Evolutionary conservation across 1,284 basidiomycete genomes (phyloP).

Genomic region (Takashimella koratensis): DNA sequence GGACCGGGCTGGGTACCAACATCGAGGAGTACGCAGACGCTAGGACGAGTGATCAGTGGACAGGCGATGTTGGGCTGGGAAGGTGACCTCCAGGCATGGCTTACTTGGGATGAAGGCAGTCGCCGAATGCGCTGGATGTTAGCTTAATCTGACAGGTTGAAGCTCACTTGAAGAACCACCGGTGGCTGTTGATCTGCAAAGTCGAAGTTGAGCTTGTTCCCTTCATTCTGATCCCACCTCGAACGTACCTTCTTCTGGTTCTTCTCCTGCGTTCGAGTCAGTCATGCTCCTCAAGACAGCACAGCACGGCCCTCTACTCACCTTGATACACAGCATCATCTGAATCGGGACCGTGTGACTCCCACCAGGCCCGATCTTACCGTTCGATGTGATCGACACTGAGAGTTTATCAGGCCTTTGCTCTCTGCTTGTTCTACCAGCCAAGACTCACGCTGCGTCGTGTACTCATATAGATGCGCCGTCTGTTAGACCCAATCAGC

Average conservation of each 20-base stretch:
- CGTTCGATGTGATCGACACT: constrained; percentile 76
- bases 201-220: not conserved
- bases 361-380: constrained; percentile 68
- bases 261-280: constrained; percentile 27
- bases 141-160: constrained; percentile 6
- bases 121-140: constrained; percentile 36
- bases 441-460: constrained; percentile 66
- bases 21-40: constrained; percentile 90
- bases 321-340: constrained; percentile 90
- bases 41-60: constrained; percentile 53
- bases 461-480: constrained; percentile 94
- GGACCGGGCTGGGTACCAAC: constrained; percentile 90
- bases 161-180: constrained; percentile 78
- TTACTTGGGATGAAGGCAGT: constrained; percentile 40
- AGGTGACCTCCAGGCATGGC: constrained; percentile 9
- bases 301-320: constrained; percentile 50
- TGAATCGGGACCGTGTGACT: constrained; percentile 81
- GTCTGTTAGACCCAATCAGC: constrained; percentile 48
- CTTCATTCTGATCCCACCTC: not conserved
- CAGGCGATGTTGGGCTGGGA: not conserved
- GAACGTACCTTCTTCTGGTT: constrained; percentile 44
- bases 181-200: constrained; percentile 81
- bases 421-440: not conserved
- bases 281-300: not conserved
- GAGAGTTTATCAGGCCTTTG: constrained; percentile 12